Conservation (phyloP, 345 rosid species). For the Mangifera indica region DNA sequence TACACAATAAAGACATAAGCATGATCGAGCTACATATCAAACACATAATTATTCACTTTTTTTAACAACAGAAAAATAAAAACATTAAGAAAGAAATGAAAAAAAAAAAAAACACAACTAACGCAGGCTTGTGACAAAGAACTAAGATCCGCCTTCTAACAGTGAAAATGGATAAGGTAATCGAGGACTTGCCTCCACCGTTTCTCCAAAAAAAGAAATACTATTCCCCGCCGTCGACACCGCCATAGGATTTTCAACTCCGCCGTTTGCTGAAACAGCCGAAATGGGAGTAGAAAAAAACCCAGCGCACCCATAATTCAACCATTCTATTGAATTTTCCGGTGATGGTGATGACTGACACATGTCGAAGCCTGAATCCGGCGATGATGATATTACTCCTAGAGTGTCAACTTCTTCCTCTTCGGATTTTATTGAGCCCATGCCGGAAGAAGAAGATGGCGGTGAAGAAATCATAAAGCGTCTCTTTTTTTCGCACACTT, state of each 20-base stretch:
- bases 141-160: constrained; percentile 69
- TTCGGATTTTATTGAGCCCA: constrained; percentile 53
- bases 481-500: constrained; percentile 44
- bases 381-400: constrained; percentile 44
- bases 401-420: constrained; percentile 42
- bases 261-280: background rate
- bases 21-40: background rate
- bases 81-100: background rate
- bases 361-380: constrained; percentile 34
- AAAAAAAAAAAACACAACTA: constrained; percentile 1
- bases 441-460: constrained; percentile 35
- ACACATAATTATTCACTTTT: constrained; percentile 8
- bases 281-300: background rate
- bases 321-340: constrained; percentile 36
- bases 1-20: constrained; percentile 1
- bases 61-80: background rate
- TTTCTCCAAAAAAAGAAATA: constrained; percentile 40
- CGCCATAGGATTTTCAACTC: constrained; percentile 6
- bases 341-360: constrained; percentile 31
- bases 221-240: constrained; percentile 1
- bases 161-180: constrained; percentile 83
- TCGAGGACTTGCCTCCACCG: constrained; percentile 39
- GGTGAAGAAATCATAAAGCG: constrained; percentile 42
- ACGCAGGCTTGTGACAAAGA: constrained; percentile 25
- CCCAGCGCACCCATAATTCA: constrained; percentile 13